Conservation (phyloP, 306 rosid genomes). For the Cucumis hystrix region DNA sequence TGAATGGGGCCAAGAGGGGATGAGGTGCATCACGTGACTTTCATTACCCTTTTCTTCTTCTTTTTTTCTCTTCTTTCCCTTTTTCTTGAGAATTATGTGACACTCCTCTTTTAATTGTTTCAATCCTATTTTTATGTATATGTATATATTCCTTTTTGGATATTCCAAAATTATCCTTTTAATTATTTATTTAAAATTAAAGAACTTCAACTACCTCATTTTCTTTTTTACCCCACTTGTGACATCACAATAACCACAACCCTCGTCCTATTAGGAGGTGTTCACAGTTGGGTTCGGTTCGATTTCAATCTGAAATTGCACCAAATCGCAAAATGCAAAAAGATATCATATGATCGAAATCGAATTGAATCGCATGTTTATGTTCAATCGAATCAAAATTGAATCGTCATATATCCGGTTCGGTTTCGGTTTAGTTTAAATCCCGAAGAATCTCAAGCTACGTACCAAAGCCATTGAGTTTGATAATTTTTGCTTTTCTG, state of each 20-base stretch:
- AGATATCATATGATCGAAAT: too few species aligned
- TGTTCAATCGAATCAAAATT: too few species aligned
- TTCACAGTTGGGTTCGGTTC: too few species aligned
- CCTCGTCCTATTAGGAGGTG: too few species aligned
- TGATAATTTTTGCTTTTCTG: too few species aligned
- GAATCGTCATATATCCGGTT: too few species aligned
- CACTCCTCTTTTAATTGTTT: background rate
- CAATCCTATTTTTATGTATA: background rate
- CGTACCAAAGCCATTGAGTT: too few species aligned
- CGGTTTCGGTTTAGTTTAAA: too few species aligned
- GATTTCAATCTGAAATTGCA: too few species aligned
- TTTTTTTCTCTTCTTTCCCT: background rate
- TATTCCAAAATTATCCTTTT: background rate
- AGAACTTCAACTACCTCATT: background rate
- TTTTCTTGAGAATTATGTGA: background rate
- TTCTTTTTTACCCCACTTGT: background rate
- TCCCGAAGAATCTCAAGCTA: too few species aligned
- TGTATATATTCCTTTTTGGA: background rate
- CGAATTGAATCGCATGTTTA: too few species aligned
- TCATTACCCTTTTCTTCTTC: background rate
- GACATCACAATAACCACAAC: background rate
- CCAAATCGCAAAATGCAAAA: too few species aligned
- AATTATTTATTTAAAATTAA: background rate
- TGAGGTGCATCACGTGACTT: slow-evolving; percentile 3
- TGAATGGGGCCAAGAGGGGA: background rate